phyloP scores from a whole-genome alignment of 2,329 filamentous ascomycete species.

The Xylariaceae sp. region DNA sequence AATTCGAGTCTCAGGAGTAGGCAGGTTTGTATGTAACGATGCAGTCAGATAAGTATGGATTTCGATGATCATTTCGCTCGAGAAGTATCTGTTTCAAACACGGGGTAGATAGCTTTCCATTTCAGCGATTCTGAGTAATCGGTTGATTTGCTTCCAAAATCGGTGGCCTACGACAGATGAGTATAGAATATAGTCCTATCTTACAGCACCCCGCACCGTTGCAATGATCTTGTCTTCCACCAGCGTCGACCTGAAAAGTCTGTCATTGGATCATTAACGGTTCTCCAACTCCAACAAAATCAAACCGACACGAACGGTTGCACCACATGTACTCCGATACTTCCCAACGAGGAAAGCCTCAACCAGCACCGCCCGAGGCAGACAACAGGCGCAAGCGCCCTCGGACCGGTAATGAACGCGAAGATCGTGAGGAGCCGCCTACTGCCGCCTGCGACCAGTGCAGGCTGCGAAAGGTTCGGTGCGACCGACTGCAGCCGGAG shows the following conservation, averaged over 20 bases:
- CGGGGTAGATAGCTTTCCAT: no score
- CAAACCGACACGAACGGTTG: no score
- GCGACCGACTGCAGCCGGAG: constrained; percentile 14
- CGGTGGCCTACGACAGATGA: no score
- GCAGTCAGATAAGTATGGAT: constrained; percentile 6
- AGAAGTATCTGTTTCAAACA: no score
- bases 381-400: constrained; percentile 13
- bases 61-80: neutral
- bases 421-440: constrained; percentile 6
- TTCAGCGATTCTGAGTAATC: neutral
- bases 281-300: no score
- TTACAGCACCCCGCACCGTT: no score
- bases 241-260: no score
- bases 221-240: no score
- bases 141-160: neutral
- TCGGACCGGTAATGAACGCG: constrained; percentile 3
- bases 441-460: constrained; percentile 18
- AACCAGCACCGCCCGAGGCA: neutral
- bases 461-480: constrained; percentile 18
- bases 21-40: constrained; percentile 2
- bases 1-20: neutral
- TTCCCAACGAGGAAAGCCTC: neutral
- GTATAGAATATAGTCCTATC: no score
- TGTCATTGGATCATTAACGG: no score
- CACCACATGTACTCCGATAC: neutral